Base-by-base conservation (phyloP, 306 rosid species). In the Vicia villosa region DNA sequence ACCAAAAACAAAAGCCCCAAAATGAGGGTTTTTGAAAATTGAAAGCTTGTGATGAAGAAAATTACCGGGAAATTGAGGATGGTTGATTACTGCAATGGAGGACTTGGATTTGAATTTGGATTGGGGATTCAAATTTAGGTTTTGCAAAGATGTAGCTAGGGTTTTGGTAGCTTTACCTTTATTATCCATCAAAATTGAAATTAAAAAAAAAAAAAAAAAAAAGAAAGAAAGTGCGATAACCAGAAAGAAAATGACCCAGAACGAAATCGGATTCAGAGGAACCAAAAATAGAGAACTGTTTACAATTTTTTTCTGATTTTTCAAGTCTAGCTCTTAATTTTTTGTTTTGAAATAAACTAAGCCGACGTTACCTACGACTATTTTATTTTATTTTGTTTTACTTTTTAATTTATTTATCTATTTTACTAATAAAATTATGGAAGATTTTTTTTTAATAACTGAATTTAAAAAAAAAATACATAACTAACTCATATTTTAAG, bases 141-240 rank as follows among this genome's bases (percentile, higher is more conserved):
- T 88, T 28, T 45, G 70, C 63, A 92, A 62, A 38, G 90, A 79
- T 15, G 45, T 69, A 7, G 77, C 49, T 38, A 88, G 47, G 52
- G 63, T 66, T 26, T 73, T 72, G 9, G 68, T 11, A 56, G 49
- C 74, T 78, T 89, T 76, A 19, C 70, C 83, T 50, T 84, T 80
- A 68, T 89, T 19, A 52, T 52, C 98, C 98, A 90, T 92, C 85
- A 74, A 86, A 86, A 73, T 47, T 63, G 43, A 26, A n/a, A n/a
- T n/a, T n/a, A n/a, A n/a, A n/a, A n/a, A n/a, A n/a, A n/a, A n/a
- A n/a, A n/a, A n/a, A n/a, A n/a, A n/a, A n/a, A n/a, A n/a, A 22
- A 34, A 70, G 14, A 11, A 45, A 28, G 54, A 38, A 40, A 24
- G 13, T 49, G 40, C 30, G 12, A 42, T 4, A 8, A 21, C 51